Base-by-base conservation (phyloP, 305 asterid species). In the Fraxinus sp. region DNA sequence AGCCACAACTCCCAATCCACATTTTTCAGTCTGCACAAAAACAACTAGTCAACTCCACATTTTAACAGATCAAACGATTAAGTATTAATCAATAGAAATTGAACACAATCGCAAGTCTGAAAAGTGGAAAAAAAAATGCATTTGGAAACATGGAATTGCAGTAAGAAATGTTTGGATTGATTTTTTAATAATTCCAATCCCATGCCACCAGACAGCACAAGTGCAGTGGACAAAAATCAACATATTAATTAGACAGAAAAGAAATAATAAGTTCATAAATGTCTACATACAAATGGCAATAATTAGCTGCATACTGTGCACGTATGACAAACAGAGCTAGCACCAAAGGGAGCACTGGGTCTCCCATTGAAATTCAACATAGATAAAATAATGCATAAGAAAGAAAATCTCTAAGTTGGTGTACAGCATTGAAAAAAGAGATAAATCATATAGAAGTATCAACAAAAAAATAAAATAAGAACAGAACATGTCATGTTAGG, bases 1-100 rank as follows among this genome's bases (percentile, higher is more conserved):
- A 70, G 98, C 97, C 78, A 94, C 91, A 74, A 96, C 91, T 66
- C 99, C 99, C 86, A 89, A 84, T 84, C 99, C 99, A 91, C 99
- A 96, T 87, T 92, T 96, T 88, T 92, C 95, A n/a, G 99, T 96
- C 98, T 96, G 97, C 81, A 88, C 77, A 87, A 57, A 84, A 81
- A 83, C 79, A 84, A 57, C 30, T 79, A 81, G 78, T 80, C 68
- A 73, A 79, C 52, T 80, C 64, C 80, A 32, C 20, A 49, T 11
- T 35, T 62, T 20, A 77, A 37, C 68, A 78, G 55, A 46, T 52
- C 33, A 68, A 80, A 57, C 5, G 2, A 70, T 30, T 30, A 9
- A 70, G 24, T 70, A 70, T 18, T 24, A 57, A 18, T 57, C 68
- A 18, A 57, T 20, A 18, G 13, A 1, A 7, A 57, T 66, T 26